Base-by-base conservation (phyloP, 352 stramenopile genomes). In the Globisporangium recalcitrans region DNA sequence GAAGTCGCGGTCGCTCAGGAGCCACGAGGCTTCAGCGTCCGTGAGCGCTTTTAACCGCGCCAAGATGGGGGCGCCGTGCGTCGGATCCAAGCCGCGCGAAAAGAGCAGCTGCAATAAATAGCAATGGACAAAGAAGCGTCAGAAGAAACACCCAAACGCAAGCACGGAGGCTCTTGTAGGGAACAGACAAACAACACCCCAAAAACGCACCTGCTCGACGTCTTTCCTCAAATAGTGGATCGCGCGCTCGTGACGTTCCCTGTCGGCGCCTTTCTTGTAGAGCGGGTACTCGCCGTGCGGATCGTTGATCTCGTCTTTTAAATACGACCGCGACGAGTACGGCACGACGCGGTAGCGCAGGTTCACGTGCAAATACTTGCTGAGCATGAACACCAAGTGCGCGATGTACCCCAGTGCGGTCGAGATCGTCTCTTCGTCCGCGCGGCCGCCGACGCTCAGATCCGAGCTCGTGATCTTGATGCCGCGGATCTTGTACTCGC, bases 291-390 rank as follows among this genome's bases (percentile, higher is more conserved):
- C 86, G 44, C 75, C 79, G 42, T 80, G 66, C 47, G 82, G 69
- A 36, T 93, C 86, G 55, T 95, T 93, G 52, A 93, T 90, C 63
- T 95, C 84, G 68, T 95, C 86, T 46, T 89, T 88, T 36, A 95
- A 71, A 54, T 82, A 92, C 4, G 84, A 93, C 4, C 83, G 79
- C 42, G 82, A 93, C 36, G 82, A 90, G 61, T 88, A 91, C 24
- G 84, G 82, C 48, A 90, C 71, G 48, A 95, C 82, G 13, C 75
- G 76, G 72, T 95, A 95, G 5, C 86, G 80, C 29, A 95, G 69
- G 36, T 91, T 95, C 51, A 95, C 82, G 47, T 92, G 77, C 32
- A 95, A 64, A 58, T 95, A 95, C 67, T 95, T 95, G 77, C 82
- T 90, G 26, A 95, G 77, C 81, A 95, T 91, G 63, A 95, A 95